Base-by-base conservation (phyloP, 352 stramenopile species). In the Pythium rhizo-oryzae region DNA sequence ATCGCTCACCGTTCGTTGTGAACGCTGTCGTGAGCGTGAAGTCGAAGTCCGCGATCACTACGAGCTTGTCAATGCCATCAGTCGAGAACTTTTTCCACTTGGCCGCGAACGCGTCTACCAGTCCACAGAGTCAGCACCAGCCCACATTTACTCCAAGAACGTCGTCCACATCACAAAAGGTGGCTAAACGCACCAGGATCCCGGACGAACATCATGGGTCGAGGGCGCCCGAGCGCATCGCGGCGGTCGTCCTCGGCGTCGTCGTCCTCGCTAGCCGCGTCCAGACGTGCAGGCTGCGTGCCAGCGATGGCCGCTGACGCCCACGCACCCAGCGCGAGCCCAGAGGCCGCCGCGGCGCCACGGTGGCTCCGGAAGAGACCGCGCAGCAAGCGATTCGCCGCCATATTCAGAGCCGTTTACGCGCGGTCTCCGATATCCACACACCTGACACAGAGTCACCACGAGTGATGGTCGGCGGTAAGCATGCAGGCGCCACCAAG, bases 11-110 rank as follows among this genome's bases (percentile, higher is more conserved):
- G n/a, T 4, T 59, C 25, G 75, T 67, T 37, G 84, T 89, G 71
- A 80, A 90, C 24, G 83, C 82, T 12, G 84, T 81, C 39, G 86
- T 93, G 56, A 94, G 74, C 43, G 87, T 94, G 24, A 92, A 87
- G 70, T 94, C 87, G 70, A 94, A 94, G 64, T 94, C 87, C 2
- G 87, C 75, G 60, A 94, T 94, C 61, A 94, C 81, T 33, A 94
- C 69, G 28, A 94, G 79, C 61, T 88, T 81, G 60, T 87, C 75
- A 9, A 90, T 62, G 39, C 84, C 80, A 41, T 91, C 84, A 25
- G 72, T 81, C 19, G 76, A 74, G 55, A 94, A 91, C 52, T 90
- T 91, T 57, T 90, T 88, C 79, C 81, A 89, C 63, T 94, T 94
- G 47, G 72, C 62, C 18, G 86, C 80, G 58, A 94, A 93, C 39